Conservation (phyloP, 768 basidiomycete genomes). For the Psilocybe cyanescens region DNA sequence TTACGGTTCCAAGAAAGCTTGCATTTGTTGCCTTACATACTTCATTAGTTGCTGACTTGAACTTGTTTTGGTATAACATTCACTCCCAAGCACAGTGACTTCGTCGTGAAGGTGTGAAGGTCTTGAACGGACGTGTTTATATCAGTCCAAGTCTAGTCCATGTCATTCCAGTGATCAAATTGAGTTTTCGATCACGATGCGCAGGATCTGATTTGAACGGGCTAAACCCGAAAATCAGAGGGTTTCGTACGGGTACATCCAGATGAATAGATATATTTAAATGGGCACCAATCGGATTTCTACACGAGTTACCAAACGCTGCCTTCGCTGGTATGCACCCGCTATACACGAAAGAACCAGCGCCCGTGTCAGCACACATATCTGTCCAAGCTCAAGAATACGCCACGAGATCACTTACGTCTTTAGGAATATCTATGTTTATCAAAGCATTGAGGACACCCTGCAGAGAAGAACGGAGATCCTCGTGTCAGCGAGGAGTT, state of each 20-base stretch:
- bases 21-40: not conserved
- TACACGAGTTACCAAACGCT: conserved; percentile 58
- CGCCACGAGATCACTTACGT: conserved; percentile 45
- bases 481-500: conserved; percentile 5
- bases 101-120: conserved; percentile 2
- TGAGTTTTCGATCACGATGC: conserved; percentile 19
- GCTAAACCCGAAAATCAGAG: conserved; percentile 20
- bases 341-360: conserved; percentile 33
- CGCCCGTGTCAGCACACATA: conserved; percentile 13
- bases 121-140: not conserved
- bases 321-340: conserved; percentile 53
- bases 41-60: not conserved
- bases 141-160: not conserved
- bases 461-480: conserved; percentile 22
- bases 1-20: not conserved
- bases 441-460: conserved; percentile 63
- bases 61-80: not conserved
- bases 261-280: conserved; percentile 19
- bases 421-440: conserved; percentile 46
- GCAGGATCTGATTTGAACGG: conserved; percentile 13
- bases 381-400: conserved; percentile 17
- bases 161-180: conserved; percentile 7
- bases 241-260: conserved; percentile 12
- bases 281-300: conserved; percentile 16
- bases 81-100: not conserved